phyloP scores from a whole-genome alignment of 805 yeast genomes.

The Kockiozyma suomiensis region DNA sequence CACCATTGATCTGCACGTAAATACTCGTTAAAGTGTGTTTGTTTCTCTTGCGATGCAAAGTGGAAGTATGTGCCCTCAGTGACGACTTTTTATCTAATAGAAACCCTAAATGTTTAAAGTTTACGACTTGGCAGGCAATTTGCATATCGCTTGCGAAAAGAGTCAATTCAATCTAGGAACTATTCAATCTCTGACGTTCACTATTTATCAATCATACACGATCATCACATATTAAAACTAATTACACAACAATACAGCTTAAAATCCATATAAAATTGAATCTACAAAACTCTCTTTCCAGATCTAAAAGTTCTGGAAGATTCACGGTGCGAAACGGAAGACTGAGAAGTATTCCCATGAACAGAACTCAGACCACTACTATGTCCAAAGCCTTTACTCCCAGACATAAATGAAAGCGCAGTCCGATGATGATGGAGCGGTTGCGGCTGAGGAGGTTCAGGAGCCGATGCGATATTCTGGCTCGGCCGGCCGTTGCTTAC shows the following conservation, averaged over 20 bases:
- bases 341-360: not conserved
- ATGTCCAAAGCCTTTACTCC: constrained; percentile 2
- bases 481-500: not conserved
- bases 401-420: constrained; percentile 29
- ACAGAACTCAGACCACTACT: not conserved
- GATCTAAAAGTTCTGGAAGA: constrained; percentile 13
- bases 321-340: not conserved
- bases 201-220: not conserved
- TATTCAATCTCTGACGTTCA: too few species aligned
- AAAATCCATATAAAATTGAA: not conserved
- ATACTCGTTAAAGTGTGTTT: not conserved
- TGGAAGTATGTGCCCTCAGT: not conserved
- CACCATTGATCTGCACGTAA: not conserved
- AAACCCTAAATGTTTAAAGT: not conserved
- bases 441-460: constrained; percentile 15
- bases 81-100: not conserved
- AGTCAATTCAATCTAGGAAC: too few species aligned
- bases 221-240: not conserved
- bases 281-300: constrained; percentile 1
- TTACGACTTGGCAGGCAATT: too few species aligned
- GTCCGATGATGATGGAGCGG: constrained; percentile 26
- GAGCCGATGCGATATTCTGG: not conserved
- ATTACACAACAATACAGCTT: not conserved
- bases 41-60: not conserved
- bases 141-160: not conserved